Base-by-base conservation (phyloP, 164 flowering plant genomes). In the Vitis rupestris region DNA sequence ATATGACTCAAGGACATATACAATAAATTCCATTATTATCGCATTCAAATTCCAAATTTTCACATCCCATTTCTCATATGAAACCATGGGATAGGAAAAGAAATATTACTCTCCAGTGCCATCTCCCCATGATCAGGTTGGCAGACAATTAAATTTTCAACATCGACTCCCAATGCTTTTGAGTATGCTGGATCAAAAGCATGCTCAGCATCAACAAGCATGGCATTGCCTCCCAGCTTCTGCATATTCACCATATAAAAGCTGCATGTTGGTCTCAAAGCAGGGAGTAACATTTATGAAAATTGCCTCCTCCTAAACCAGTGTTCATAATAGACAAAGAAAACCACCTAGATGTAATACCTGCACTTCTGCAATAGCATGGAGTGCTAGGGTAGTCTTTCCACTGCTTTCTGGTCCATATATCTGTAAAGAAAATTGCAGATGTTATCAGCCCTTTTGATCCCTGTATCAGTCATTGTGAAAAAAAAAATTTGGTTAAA, bases 191-290 rank as follows among this genome's bases (percentile, higher is more conserved):
- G 96, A 85, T 95, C 99, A 85, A 95, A 95, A 74, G 98, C 99
- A 86, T 95, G 99, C 79, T 95, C 99, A 69, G 98, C 99, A 81
- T 95, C 99, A 75, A 93, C 98, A 80, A 95, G 99, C 98, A 95
- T 95, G 29, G 97, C 98, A 86, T 93, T 87, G 64, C 99, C 99
- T 72, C 99, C 99, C 64, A 88, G 80, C 59, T 78, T 93, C 98
- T 95, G 88, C 78, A 79, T 14, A 73, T 67, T 70, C 30, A 69
- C 10, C 64, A 78, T 9, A 68, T 5, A 72, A 27, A 60, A 65
- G 55, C 53, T 72, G 58, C 54, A 75, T 56, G 60, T 69, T 64
- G 65, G 74, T 72, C 49, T 63, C 59, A 62, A 59, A 49, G 51
- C n/a, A 72, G 13, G 53, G 53, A 59, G 51, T 8, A 54, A 5